Evolutionary conservation across 768 basidiomycete species (phyloP), one percentile per base, ranked within the genome.

Genomic region (Hydnomerulius pinastri): DNA sequence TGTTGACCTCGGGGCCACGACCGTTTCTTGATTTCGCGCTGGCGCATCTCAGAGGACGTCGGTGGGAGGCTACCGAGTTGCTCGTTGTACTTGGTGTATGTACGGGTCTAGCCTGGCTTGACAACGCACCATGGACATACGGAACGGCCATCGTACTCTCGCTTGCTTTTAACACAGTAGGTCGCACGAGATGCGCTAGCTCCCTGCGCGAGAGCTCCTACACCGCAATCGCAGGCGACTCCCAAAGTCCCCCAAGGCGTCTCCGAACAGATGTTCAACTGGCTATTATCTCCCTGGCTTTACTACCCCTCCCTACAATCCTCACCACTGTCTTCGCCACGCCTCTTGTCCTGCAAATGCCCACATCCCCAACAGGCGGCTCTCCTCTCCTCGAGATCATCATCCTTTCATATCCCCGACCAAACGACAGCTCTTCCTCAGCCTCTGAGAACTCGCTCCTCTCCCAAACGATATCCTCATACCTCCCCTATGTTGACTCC

Each of bases 71-170:
- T 10, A 48, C 52, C 10, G 57, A 67, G 9, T 43, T 40, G 8
- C 18, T 61, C 13, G 12, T 30, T 6, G 33, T 58, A 18, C 29
- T 63, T 37, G 27, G 37, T 36, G 9, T 50, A 17, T 59, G 51
- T 12, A 21, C 20, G n/a, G 40, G 56, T 5, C 47, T 67, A 9
- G 32, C 48, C 29, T 61, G 45, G 55, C 50, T 75, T 18, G 75
- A 75, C 33, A 45, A 63, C 12, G 62, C 69, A 5, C 72, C 73
- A 8, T 77, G 74, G 73, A 75, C 73, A 20, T 76, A 76, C 36
- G 56, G 58, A 2, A 45, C 64, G 20, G 65, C 68, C 2, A 37
- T 69, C 12, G 40, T 67, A 11, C 57, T 62, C 12, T 66, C 65
- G 5, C 27, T 63, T 10, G 49, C 62, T 12, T 37, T 62, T 9